phyloP scores from a whole-genome alignment of 2,329 filamentous ascomycete genomes.

The Aureobasidium subglaciale region DNA sequence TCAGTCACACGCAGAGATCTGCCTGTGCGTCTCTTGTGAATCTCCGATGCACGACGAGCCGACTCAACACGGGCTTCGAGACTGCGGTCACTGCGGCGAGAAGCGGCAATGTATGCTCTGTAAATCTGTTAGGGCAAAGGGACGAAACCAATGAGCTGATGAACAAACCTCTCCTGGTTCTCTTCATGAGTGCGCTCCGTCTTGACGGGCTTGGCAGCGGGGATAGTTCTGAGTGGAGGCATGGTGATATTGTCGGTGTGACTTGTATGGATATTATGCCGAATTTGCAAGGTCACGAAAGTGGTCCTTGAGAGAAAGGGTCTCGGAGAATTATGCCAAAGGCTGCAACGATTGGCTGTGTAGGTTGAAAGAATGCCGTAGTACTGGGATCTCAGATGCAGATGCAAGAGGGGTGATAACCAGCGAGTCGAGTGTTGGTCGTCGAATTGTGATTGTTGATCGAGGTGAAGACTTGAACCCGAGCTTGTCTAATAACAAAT shows the following conservation, averaged over 20 bases:
- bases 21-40: conserved; percentile 82
- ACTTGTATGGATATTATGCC: background rate
- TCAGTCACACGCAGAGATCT: conserved; percentile 74
- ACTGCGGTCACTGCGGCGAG: conserved; percentile 75
- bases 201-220: conserved; percentile 44
- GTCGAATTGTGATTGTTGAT: background rate
- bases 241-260: conserved; percentile 18
- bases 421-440: background rate
- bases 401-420: background rate
- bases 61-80: conserved; percentile 84
- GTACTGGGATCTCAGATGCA: background rate
- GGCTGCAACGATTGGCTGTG: background rate
- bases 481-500: conserved; percentile 28
- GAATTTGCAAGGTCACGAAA: background rate
- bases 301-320: background rate
- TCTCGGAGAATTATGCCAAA: conserved; percentile 11
- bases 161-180: conserved; percentile 61
- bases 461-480: background rate
- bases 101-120: conserved; percentile 87
- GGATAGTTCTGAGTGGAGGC: conserved; percentile 32
- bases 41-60: conserved; percentile 77
- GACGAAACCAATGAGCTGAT: background rate
- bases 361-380: background rate
- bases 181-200: conserved; percentile 72
- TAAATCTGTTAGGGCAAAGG: background rate